A percentile compares a stretch with the other conserved stretches of the same genome.
Evolutionary conservation across 495 filamentous ascomycete genomes (phyloP).

Genomic region (Penicillium cinerascens): DNA sequence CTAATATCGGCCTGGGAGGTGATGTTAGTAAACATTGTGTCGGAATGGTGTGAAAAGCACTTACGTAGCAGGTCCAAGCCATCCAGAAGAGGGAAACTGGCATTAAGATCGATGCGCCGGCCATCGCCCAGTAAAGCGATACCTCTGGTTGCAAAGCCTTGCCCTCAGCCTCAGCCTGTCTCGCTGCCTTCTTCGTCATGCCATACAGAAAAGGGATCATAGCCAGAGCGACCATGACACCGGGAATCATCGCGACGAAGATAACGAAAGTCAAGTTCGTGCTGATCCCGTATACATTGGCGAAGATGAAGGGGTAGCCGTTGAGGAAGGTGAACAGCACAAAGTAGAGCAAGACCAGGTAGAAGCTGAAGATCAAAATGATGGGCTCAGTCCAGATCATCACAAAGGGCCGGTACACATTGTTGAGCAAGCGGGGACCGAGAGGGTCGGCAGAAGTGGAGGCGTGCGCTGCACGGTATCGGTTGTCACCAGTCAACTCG

Average conservation of each 20-base stretch:
- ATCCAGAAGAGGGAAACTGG: constrained; percentile 58
- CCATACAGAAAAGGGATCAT: constrained; percentile 48
- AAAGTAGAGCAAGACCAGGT: constrained; percentile 57
- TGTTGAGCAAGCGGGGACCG: background rate
- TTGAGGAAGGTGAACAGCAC: constrained; percentile 60
- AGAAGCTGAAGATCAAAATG: constrained; percentile 47
- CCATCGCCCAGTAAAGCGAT: constrained; percentile 5
- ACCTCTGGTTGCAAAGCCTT: constrained; percentile 3
- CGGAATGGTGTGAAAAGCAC: background rate
- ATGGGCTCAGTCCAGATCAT: constrained; percentile 33
- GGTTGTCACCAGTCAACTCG: constrained; percentile 33
- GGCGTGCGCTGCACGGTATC: constrained; percentile 20
- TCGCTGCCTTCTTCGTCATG: constrained; percentile 3
- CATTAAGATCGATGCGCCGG: constrained; percentile 1
- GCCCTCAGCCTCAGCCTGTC: background rate
- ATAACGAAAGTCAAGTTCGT: constrained; percentile 46
- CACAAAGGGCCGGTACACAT: constrained; percentile 1
- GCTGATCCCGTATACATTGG: constrained; percentile 48
- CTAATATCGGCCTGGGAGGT: constrained; percentile 29
- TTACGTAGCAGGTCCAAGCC: constrained; percentile 46
- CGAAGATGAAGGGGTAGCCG: constrained; percentile 59
- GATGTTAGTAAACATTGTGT: too few relatives aligned
- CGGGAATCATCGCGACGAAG: constrained; percentile 54
- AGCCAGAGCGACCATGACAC: constrained; percentile 40
- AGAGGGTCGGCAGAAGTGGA: background rate